Conservation (phyloP, 192 early-diverging fungal species). For the Umbelopsis vinacea region DNA sequence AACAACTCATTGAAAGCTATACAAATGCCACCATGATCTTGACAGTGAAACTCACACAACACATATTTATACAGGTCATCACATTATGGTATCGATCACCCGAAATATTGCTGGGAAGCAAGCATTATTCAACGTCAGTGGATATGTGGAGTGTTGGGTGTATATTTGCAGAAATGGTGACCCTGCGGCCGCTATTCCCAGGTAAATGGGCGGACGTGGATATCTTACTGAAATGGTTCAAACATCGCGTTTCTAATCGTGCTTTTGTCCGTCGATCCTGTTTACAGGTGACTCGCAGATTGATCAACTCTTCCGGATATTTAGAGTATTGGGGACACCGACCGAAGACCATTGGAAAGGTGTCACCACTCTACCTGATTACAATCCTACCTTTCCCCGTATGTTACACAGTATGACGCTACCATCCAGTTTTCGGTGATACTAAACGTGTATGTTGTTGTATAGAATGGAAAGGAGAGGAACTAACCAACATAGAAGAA, state of each 20-base stretch:
- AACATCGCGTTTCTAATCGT: not conserved
- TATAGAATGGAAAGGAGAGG: slow-evolving; percentile 8
- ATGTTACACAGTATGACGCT: slow-evolving; percentile 21
- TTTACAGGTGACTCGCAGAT: slow-evolving; percentile 61
- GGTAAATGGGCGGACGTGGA: slow-evolving; percentile 45
- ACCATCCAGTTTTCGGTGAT: too few species aligned
- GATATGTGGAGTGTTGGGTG: slow-evolving; percentile 99
- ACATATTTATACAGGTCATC: slow-evolving; percentile 62
- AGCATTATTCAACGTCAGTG: slow-evolving; percentile 89
- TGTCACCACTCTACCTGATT: slow-evolving; percentile 52
- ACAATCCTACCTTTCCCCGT: slow-evolving; percentile 52
- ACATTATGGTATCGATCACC: slow-evolving; percentile 96
- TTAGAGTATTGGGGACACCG: slow-evolving; percentile 72
- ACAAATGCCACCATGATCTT: not conserved
- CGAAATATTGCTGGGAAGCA: slow-evolving; percentile 91
- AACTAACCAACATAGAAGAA: not conserved
- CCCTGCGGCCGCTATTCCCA: slow-evolving; percentile 82
- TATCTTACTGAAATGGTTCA: not conserved
- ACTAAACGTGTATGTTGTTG: not conserved
- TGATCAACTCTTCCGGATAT: slow-evolving; percentile 64
- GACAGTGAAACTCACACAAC: not conserved
- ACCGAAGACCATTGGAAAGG: slow-evolving; percentile 69
- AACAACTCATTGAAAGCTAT: not conserved
- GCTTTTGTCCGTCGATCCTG: not conserved
- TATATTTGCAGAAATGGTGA: slow-evolving; percentile 95